Base-by-base conservation (phyloP, 176 grass and related monocot species). In the Zizania latifolia region DNA sequence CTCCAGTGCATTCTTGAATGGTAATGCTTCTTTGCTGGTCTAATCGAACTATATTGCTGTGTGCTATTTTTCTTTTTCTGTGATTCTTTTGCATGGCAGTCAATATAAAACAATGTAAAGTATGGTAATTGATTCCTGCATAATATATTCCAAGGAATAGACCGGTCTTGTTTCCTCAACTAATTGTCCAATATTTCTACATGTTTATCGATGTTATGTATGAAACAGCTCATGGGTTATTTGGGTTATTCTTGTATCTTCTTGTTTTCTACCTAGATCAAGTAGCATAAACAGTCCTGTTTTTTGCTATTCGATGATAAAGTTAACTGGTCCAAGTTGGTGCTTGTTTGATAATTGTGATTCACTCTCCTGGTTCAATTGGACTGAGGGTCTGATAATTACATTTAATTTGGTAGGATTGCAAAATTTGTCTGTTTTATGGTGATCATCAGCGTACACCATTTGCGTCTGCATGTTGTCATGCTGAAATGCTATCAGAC, bases 1-100 rank as follows among this genome's bases (percentile, higher is more conserved):
- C 89, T 99, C 31, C 95, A 99, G 37, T 99, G 95, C 71, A 90
- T 99, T 83, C 86, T 98, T 76, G 95, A 94, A 82, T 98, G 95
- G 95, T 98, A 92, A 62, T 33, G 6, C 44, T 61, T 67, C 19
- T 29, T 65, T 65, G 19, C 2, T 26, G 31, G 23, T 32, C 21
- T 74, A 43, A 37, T 56, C 14, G 4, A 27, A 37, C n/a, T 8
- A 37, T 64, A 51, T 43, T 43, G 4, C 24, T 27, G 15, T 63
- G 16, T 75, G 13, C 5, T 39, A 35, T n/a, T 57, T 74, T 41
- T 58, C 24, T 66, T 28, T 21, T 38, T 40, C 15, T 22, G n/a
- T 35, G 51, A 7, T 46, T 46, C 14, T 17, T 45, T 45, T 44
- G 38, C 65, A 68, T 67, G 1, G 2, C 6, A 44, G 51, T 53